These are phyloP conservation scores for Lithospermum erythrorhizon DNA, from an alignment of 257 asterid genomes.

Conservation along the genomic window DNA sequence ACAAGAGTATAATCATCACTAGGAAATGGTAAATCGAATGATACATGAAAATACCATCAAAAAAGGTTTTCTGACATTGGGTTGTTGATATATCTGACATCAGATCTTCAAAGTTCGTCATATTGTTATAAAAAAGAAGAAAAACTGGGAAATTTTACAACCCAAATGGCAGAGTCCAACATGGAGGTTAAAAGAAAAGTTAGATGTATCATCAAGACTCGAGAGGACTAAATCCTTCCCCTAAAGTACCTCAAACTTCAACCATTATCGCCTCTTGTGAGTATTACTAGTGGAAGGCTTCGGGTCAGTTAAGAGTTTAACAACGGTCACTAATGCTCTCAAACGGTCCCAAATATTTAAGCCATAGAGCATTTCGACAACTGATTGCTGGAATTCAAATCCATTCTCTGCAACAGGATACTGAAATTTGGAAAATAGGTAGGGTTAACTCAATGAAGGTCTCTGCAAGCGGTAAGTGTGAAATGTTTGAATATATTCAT, in stretches of 20 bases:
- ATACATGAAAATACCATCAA: neutral
- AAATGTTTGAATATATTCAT: neutral
- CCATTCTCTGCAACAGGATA: conserved; percentile 79
- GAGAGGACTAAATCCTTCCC: neutral
- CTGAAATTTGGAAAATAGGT: conserved; percentile 24
- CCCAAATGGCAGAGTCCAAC: no score
- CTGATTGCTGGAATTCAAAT: conserved; percentile 67
- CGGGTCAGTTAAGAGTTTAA: conserved; percentile 61
- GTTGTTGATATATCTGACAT: neutral
- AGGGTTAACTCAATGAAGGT: conserved; percentile 8
- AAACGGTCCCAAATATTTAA: conserved; percentile 64
- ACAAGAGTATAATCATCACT: no score
- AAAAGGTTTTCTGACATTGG: neutral
- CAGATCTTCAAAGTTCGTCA: no score
- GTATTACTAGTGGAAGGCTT: conserved; percentile 20
- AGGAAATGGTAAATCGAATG: neutral
- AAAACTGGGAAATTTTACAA: no score
- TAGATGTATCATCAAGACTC: neutral
- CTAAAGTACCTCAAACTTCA: neutral
- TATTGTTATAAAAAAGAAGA: no score
- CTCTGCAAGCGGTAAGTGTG: neutral
- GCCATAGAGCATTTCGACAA: conserved; percentile 76
- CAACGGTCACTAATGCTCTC: conserved; percentile 60
- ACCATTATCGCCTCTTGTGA: conserved; percentile 32
- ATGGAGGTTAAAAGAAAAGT: neutral